Percentiles rank a stretch among this genome's conserved stretches.
phyloP scores from a whole-genome alignment of 2,329 filamentous ascomycete species.

The Rachicladosporium sp. region DNA sequence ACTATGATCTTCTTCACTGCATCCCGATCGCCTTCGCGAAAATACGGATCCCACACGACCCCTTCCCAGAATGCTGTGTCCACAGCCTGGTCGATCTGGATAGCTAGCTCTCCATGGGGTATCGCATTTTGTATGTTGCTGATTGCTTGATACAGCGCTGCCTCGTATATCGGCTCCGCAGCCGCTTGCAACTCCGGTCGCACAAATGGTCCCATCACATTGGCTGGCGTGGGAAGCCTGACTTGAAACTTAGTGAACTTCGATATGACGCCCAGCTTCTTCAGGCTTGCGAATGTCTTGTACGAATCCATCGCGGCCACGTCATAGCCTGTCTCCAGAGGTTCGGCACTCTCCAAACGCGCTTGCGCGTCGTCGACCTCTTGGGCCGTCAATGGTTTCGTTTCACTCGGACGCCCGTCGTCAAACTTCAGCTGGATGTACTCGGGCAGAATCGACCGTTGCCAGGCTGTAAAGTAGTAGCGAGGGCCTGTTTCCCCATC shows the following conservation, averaged over 20 bases:
- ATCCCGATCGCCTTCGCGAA: constrained; percentile 11
- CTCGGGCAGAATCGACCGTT: too few relatives aligned
- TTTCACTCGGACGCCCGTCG: too few relatives aligned
- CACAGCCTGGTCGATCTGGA: constrained; percentile 25
- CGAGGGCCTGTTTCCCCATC: too few relatives aligned
- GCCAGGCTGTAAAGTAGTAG: too few relatives aligned
- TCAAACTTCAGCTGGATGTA: too few relatives aligned
- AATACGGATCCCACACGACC: constrained; percentile 20
- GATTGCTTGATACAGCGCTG: constrained; percentile 19
- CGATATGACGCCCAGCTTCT: constrained; percentile 21
- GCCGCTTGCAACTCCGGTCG: constrained; percentile 15
- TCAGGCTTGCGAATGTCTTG: constrained; percentile 18
- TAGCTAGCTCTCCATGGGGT: constrained; percentile 23
- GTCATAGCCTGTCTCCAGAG: constrained; percentile 22
- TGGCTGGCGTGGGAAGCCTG: constrained; percentile 20
- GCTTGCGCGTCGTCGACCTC: too few relatives aligned
- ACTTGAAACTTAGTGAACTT: constrained; percentile 22
- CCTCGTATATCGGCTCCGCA: constrained; percentile 21
- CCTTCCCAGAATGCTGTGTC: constrained; percentile 25
- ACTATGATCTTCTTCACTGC: constrained; percentile 6
- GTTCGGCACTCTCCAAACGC: too few relatives aligned
- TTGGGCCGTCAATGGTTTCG: too few relatives aligned
- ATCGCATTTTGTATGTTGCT: constrained; percentile 20
- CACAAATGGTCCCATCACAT: constrained; percentile 15
- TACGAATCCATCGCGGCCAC: constrained; percentile 23